Conservation (phyloP, 2,329 filamentous ascomycete genomes). For the Monosporascus sp. region DNA sequence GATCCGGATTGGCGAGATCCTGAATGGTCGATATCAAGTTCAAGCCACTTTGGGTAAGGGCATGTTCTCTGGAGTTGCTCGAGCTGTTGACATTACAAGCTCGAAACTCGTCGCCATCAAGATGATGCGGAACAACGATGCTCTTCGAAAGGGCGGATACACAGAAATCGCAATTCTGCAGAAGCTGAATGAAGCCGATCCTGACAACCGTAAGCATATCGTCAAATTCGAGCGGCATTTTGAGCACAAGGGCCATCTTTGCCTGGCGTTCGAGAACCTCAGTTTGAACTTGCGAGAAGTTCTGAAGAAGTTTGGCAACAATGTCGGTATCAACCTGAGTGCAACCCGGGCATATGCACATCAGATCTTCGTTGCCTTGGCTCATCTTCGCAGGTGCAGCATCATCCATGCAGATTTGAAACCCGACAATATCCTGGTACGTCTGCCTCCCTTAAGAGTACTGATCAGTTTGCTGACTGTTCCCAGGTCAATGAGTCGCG, state of each 20-base stretch:
- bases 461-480: constrained; percentile 20
- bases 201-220: constrained; percentile 85
- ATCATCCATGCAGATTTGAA: constrained; percentile 96
- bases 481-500: constrained; percentile 69
- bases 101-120: constrained; percentile 88
- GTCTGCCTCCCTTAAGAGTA: constrained; percentile 14
- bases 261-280: constrained; percentile 94
- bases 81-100: constrained; percentile 72
- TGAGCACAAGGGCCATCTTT: constrained; percentile 91
- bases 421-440: constrained; percentile 89
- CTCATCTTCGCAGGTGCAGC: constrained; percentile 84
- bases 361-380: constrained; percentile 88
- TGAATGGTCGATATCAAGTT: constrained; percentile 86
- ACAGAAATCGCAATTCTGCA: constrained; percentile 93
- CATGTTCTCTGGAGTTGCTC: constrained; percentile 95
- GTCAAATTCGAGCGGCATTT: constrained; percentile 84
- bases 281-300: constrained; percentile 91
- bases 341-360: constrained; percentile 87
- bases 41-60: constrained; percentile 84
- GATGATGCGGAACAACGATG: constrained; percentile 95
- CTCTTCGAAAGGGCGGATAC: constrained; percentile 83
- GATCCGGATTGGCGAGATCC: constrained; percentile 82
- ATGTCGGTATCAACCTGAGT: constrained; percentile 83
- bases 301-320: constrained; percentile 90
- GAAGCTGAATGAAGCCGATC: constrained; percentile 79